Evolutionary conservation across 164 flowering plant species (phyloP).

Genomic region (Echeveria elegans): DNA sequence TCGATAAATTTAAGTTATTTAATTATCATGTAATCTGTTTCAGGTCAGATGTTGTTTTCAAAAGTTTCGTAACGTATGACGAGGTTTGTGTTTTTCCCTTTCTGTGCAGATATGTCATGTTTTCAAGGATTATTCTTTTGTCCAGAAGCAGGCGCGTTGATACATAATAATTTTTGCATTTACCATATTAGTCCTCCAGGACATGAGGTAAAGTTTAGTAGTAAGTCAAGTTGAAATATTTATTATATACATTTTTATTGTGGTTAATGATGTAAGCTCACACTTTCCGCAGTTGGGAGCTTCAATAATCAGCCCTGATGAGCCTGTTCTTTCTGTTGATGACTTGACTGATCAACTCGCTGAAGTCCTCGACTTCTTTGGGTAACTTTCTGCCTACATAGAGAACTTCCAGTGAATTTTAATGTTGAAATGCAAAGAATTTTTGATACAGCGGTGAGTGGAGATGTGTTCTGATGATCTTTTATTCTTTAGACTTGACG

Average conservation of each 20-base stretch:
- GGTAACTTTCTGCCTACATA: conserved; percentile 12
- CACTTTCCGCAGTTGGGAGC: conserved; percentile 63
- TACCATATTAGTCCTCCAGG: conserved; percentile 89
- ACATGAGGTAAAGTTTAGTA: conserved; percentile 36
- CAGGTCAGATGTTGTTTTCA: background rate
- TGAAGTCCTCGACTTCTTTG: conserved; percentile 44
- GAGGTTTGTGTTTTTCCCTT: background rate
- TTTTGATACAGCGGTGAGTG: background rate
- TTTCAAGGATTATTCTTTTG: conserved; percentile 82
- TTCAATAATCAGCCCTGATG: conserved; percentile 34
- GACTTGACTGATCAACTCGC: conserved; percentile 65
- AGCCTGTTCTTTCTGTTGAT: conserved; percentile 40
- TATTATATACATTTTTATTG: background rate
- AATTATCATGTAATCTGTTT: background rate
- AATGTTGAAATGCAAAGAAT: background rate
- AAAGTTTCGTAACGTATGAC: background rate
- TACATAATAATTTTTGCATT: conserved; percentile 79
- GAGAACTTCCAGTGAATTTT: background rate
- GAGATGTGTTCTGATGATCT: background rate
- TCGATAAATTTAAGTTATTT: background rate
- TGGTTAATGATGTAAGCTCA: conserved; percentile 14
- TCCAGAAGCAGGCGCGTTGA: conserved; percentile 74
- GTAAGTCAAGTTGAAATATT: conserved; percentile 1
- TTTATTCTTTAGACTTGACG: conserved; percentile 22
- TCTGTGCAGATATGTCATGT: conserved; percentile 53